A percentile compares a stretch with the other conserved stretches of the same genome.
phyloP scores from a whole-genome alignment of 257 asterid species.

The Ehretia macrophylla region DNA sequence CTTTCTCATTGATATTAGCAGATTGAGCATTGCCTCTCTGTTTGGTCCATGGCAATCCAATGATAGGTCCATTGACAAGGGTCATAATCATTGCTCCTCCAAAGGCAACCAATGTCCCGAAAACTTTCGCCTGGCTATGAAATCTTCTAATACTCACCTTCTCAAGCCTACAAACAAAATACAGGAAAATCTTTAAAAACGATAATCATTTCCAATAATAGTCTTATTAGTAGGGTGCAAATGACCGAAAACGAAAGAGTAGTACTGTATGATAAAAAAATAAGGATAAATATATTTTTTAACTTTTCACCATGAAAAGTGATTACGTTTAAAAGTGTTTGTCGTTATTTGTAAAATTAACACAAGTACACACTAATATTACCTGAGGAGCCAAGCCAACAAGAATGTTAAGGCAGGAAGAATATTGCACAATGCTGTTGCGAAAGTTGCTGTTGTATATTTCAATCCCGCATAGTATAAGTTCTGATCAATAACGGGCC shows the following conservation, averaged over 20 bases:
- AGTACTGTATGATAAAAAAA: too few relatives aligned
- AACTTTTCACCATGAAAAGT: too few relatives aligned
- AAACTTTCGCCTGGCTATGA: slow-evolving; percentile 47
- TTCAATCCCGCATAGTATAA: slow-evolving; percentile 60
- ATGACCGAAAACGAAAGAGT: too few relatives aligned
- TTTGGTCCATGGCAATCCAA: slow-evolving; percentile 60
- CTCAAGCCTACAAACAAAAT: slow-evolving; percentile 43
- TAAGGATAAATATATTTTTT: too few relatives aligned
- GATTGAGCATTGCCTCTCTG: neutral
- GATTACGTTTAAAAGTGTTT: too few relatives aligned
- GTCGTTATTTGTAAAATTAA: too few relatives aligned
- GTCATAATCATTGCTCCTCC: slow-evolving; percentile 85
- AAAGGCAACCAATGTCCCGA: slow-evolving; percentile 57
- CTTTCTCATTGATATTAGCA: slow-evolving; percentile 1
- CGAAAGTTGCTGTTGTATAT: slow-evolving; percentile 60
- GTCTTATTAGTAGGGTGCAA: too few relatives aligned
- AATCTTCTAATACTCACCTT: slow-evolving; percentile 40
- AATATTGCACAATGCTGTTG: slow-evolving; percentile 59
- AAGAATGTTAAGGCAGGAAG: slow-evolving; percentile 73
- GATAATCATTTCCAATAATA: too few relatives aligned
- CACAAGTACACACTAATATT: too few relatives aligned
- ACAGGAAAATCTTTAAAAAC: too few relatives aligned
- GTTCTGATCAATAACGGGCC: slow-evolving; percentile 78
- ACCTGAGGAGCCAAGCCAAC: slow-evolving; percentile 75
- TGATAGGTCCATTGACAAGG: slow-evolving; percentile 38